Base-by-base conservation (phyloP, 1,139 yeast species). In the Geotrichum candidum region DNA sequence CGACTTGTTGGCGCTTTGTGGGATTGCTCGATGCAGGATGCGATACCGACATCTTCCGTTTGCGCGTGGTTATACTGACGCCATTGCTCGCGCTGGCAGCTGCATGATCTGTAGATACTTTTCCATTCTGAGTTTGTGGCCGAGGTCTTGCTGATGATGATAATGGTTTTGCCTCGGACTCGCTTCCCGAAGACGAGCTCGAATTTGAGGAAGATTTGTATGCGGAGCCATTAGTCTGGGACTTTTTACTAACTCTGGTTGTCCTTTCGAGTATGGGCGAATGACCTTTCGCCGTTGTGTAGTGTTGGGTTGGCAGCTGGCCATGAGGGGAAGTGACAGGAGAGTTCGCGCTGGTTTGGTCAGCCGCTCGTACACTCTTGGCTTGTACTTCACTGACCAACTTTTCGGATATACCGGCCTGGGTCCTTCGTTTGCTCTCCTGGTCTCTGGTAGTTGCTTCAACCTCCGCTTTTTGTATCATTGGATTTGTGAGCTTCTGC, bases 401-500 rank as follows among this genome's bases (percentile, higher is more conserved):
- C 7, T 56, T 51, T 7, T 59, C 64, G 25, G 54, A 50, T 22
- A 45, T 33, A 18, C 18, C 22, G 54, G 52, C 7, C 58, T 50
- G 22, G 46, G 46, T 23, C 48, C 33, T 9, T 57, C 64, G 35
- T 61, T 61, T 13, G n/a, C 58, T 18, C n/a, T 46, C 53, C 11
- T 27, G 31, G 33, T 59, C 61, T n/a, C 54, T 61, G 1, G 45
- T 57, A 2, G 58, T 56, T 10, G 54, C 46, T 10, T 61, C 65
- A 3, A 59, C 55, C 50, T 61, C 61, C 15, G 63, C 64, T 23
- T 63, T 63, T 53, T 71, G 66, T 13, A 66, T 56, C 60, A 68
- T 66, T 18, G 76, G 76, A 41, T 73, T 76, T 41, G 71, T 64
- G 38, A 75, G 66, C 35, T 64, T 65, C 56, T 65, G 64, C 55